Conservation (phyloP, 2,329 filamentous ascomycete species). For the Sordariomycetes sp. region DNA sequence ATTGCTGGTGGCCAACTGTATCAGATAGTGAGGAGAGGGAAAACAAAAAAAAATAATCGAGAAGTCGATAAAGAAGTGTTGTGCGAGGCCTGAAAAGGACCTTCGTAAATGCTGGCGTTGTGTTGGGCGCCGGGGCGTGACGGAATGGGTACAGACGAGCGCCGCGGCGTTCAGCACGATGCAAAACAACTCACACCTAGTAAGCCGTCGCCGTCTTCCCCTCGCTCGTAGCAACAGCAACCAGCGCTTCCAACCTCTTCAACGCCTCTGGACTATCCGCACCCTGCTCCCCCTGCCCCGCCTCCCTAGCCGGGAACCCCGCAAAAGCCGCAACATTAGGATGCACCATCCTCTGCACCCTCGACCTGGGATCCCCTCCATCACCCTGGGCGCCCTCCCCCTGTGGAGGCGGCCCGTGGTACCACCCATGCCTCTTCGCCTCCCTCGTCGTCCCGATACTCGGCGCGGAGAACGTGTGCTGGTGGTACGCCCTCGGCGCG, state of each 20-base stretch:
- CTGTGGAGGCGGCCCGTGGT: constrained; percentile 35
- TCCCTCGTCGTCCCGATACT: constrained; percentile 41
- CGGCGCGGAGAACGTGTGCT: constrained; percentile 48
- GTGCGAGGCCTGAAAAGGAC: too few relatives aligned
- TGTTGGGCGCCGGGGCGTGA: too few relatives aligned
- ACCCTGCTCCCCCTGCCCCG: neutral
- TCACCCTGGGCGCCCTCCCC: constrained; percentile 8
- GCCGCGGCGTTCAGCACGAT: too few relatives aligned
- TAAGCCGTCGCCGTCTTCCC: constrained; percentile 27
- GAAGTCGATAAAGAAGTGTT: neutral
- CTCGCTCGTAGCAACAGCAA: constrained; percentile 30
- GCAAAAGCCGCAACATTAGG: constrained; percentile 39
- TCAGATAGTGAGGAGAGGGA: neutral
- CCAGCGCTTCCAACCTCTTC: constrained; percentile 25
- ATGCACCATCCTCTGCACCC: constrained; percentile 42
- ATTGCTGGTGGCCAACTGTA: neutral
- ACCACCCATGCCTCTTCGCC: constrained; percentile 59
- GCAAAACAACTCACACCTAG: constrained; percentile 8
- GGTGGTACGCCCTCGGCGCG: constrained; percentile 25
- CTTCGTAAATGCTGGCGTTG: too few relatives aligned
- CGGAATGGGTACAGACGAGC: too few relatives aligned
- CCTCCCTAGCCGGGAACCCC: constrained; percentile 26
- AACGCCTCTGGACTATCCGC: constrained; percentile 19
- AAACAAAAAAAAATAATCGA: neutral
- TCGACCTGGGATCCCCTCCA: constrained; percentile 16